A percentile compares a stretch with the other conserved stretches of the same genome.
These are phyloP conservation scores for Abortiporus biennis DNA, from an alignment of 1,284 basidiomycete genomes.

Conservation along the genomic window DNA sequence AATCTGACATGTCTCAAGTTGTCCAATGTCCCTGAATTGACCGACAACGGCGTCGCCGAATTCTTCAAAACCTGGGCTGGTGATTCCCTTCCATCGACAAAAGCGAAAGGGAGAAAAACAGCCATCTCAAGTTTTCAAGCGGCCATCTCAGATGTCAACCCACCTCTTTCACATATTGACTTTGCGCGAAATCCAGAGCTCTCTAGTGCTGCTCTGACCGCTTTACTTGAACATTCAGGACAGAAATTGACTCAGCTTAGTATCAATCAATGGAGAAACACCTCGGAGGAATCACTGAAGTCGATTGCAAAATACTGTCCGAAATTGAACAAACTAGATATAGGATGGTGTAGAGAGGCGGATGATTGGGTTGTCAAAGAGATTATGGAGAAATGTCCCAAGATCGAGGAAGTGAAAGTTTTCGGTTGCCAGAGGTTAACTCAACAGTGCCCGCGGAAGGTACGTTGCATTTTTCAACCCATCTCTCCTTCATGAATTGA, in stretches of 20 bases:
- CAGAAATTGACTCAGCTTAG: constrained; percentile 54
- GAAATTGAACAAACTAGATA: constrained; percentile 61
- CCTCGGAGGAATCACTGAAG: constrained; percentile 51
- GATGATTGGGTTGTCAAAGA: constrained; percentile 81
- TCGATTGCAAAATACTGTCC: constrained; percentile 42
- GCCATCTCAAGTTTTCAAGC: not conserved
- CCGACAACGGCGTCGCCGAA: constrained; percentile 59
- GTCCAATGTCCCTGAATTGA: constrained; percentile 54
- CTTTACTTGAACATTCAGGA: constrained; percentile 71
- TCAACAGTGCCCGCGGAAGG: constrained; percentile 49
- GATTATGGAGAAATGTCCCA: constrained; percentile 51
- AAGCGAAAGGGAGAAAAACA: constrained; percentile 18
- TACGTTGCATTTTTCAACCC: constrained; percentile 16
- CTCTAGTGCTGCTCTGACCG: constrained; percentile 49
- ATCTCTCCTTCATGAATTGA: constrained; percentile 7
- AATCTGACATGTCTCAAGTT: constrained; percentile 54
- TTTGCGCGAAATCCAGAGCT: constrained; percentile 61
- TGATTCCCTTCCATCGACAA: constrained; percentile 6
- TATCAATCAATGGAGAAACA: constrained; percentile 74
- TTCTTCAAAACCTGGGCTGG: constrained; percentile 51
- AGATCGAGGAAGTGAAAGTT: constrained; percentile 53
- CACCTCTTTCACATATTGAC: constrained; percentile 46
- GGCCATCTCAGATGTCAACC: constrained; percentile 21
- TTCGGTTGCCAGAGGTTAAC: constrained; percentile 71
- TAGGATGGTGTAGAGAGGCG: constrained; percentile 84